These are phyloP conservation scores for Paracamarosporium sp. DNA, from an alignment of 2,329 filamentous ascomycete species.

Conservation along the genomic window DNA sequence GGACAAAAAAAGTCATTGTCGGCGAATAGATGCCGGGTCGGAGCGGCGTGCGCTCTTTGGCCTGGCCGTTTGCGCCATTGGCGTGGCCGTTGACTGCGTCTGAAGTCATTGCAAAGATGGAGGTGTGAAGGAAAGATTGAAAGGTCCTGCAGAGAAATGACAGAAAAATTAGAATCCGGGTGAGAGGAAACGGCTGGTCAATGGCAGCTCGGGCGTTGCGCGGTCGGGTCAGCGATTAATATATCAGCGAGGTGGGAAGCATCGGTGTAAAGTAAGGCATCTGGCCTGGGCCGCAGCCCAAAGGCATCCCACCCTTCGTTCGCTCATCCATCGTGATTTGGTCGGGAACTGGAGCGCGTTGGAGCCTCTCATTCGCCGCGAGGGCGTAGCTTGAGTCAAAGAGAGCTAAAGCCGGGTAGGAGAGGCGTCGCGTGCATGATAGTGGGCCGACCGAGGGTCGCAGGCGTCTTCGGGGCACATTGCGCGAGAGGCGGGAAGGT, in stretches of 20 bases:
- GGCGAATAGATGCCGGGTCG: slow-evolving; percentile 86
- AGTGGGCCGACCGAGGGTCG: slow-evolving; percentile 26
- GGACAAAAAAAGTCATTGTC: slow-evolving; percentile 89
- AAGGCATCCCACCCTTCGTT: slow-evolving; percentile 37
- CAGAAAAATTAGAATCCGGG: slow-evolving; percentile 14
- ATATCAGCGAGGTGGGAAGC: slow-evolving; percentile 42
- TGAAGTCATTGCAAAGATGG: slow-evolving; percentile 19
- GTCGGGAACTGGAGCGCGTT: slow-evolving; percentile 29
- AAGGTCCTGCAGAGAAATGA: slow-evolving; percentile 8
- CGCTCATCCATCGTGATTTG: slow-evolving; percentile 27
- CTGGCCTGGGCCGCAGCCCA: slow-evolving; percentile 39
- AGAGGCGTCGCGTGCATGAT: slow-evolving; percentile 27
- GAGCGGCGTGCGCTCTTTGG: slow-evolving; percentile 62
- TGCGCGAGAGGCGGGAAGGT: slow-evolving; percentile 42
- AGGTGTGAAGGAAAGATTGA: slow-evolving; percentile 2
- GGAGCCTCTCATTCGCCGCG: slow-evolving; percentile 34
- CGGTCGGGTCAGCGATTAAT: slow-evolving; percentile 46
- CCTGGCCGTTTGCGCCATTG: slow-evolving; percentile 44
- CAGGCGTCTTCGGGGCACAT: slow-evolving; percentile 31
- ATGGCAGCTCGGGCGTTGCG: slow-evolving; percentile 21
- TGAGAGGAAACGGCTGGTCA: slow-evolving; percentile 22
- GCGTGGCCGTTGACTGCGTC: slow-evolving; percentile 36
- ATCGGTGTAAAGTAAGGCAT: slow-evolving; percentile 38
- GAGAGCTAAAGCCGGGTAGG: slow-evolving; percentile 25
- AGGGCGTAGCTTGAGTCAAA: slow-evolving; percentile 20